Base-by-base conservation (phyloP, 495 filamentous ascomycete species). In the Podospora conica region DNA sequence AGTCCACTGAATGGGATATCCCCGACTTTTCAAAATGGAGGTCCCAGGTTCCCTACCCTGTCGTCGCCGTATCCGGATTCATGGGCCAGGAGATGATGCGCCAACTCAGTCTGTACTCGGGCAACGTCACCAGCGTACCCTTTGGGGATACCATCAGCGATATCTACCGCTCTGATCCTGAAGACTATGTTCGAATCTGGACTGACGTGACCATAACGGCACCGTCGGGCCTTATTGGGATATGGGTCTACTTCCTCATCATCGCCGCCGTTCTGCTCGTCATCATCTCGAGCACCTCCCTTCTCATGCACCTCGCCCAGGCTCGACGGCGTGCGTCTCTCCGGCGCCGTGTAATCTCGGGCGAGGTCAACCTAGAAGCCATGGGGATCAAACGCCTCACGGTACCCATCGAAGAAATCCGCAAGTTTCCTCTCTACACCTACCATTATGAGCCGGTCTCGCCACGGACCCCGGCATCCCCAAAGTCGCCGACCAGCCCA, bases 171-270 rank as follows among this genome's bases (percentile, higher is more conserved):
- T 81, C 86, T 53, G 85, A 92, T 64, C 80, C 88, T 40, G 81
- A 86, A 79, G 84, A 83, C 76, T 81, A 80, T 24, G 79, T 83
- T 18, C 74, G 80, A 18, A 72, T 83, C 33, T 84, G 80, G 78
- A 83, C 80, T 54, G 78, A 81, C 71, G 64, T 85, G 61, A 68
- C 66, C 12, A 68, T 81, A 48, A 70, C 72, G 9, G 80, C 77
- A 23, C 67, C 70, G 7, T 76, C 75, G 22, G 69, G 75, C 1
- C 75, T 90, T 10, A 65, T 69, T 21, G 87, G 84, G 28, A 81
- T 96, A 1, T 98, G 93, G 93, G 83, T 90, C 1, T 94, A 96
- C 69, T 78, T 93, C 54, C 80, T 96, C 25, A 87, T 93, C 59
- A 89, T 96, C 53, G 69, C 93, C n/a, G 92, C 82, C 8, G 86